Conservation (phyloP, 2,329 filamentous ascomycete species). For the Colletotrichum navitas region DNA sequence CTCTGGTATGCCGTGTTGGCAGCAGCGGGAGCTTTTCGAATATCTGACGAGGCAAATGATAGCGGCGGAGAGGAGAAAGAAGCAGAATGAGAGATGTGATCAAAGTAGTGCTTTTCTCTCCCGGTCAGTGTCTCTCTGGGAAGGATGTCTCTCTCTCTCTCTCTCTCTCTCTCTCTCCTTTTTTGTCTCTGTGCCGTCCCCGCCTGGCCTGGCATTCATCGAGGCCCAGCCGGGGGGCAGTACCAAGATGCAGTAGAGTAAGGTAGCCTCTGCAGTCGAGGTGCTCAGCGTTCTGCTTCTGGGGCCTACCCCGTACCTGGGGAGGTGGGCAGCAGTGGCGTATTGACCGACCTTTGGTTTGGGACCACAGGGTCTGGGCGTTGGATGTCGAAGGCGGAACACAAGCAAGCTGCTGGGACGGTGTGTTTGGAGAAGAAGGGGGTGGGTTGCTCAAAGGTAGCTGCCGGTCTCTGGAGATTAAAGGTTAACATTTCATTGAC, state of each 20-base stretch:
- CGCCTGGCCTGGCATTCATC: constrained; percentile 19
- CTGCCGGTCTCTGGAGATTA: constrained; percentile 36
- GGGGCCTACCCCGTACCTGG: constrained; percentile 20
- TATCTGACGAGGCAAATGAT: constrained; percentile 28
- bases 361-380: constrained; percentile 37
- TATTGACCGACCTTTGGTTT: constrained; percentile 35
- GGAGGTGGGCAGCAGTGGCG: constrained; percentile 29
- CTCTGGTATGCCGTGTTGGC: constrained; percentile 14
- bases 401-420: constrained; percentile 40
- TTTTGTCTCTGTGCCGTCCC: constrained; percentile 25
- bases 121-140: constrained; percentile 32
- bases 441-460: constrained; percentile 36
- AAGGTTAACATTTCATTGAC: constrained; percentile 34
- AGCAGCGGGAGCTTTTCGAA: constrained; percentile 20
- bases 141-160: constrained; percentile 21
- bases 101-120: constrained; percentile 33
- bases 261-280: constrained; percentile 14
- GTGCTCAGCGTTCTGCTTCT: constrained; percentile 14
- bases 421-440: constrained; percentile 38
- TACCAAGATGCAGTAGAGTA: constrained; percentile 24
- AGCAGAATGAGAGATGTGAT: constrained; percentile 37
- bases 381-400: constrained; percentile 35
- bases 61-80: constrained; percentile 22
- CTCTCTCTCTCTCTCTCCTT: constrained; percentile 7
- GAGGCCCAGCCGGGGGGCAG: constrained; percentile 21